Percentiles rank a stretch among this genome's conserved stretches.
Conservation (phyloP, 768 basidiomycete species). For the Pleurotus eryngii region DNA sequence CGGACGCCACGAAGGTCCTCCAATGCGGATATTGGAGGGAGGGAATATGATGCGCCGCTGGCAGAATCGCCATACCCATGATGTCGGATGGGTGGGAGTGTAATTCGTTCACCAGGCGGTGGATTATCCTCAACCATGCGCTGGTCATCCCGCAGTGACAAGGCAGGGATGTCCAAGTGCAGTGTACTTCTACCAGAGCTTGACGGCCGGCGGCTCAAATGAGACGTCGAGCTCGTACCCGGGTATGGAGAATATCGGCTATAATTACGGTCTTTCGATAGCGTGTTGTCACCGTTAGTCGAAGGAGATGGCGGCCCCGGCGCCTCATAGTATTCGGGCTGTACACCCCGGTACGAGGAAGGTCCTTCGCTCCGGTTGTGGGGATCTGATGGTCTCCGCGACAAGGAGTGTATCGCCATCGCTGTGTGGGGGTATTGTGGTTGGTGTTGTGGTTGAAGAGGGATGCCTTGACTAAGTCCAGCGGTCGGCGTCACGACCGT, state of each 20-base stretch:
- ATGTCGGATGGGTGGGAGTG: slow-evolving; percentile 39
- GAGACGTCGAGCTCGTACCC: slow-evolving; percentile 13
- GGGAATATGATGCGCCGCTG: slow-evolving; percentile 42
- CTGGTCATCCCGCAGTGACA: slow-evolving; percentile 26
- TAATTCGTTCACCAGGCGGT: slow-evolving; percentile 26
- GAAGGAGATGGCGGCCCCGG: slow-evolving; percentile 1
- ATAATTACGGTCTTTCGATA: slow-evolving; percentile 7
- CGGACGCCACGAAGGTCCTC: slow-evolving; percentile 56
- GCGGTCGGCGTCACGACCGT: slow-evolving; percentile 41
- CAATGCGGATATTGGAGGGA: slow-evolving; percentile 68
- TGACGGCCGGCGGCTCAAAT: slow-evolving; percentile 14
- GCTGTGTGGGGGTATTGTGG: not conserved
- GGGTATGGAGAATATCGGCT: slow-evolving; percentile 45
- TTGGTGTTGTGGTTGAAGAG: slow-evolving; percentile 9
- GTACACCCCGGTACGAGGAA: not conserved
- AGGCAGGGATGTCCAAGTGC: slow-evolving; percentile 31
- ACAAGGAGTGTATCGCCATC: not conserved
- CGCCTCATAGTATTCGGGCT: not conserved
- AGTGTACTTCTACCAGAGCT: slow-evolving; percentile 18
- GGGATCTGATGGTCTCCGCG: slow-evolving; percentile 5
- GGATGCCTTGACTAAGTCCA: slow-evolving; percentile 22
- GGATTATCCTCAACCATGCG: not conserved
- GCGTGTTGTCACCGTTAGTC: not conserved
- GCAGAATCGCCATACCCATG: slow-evolving; percentile 20
- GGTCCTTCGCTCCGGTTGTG: not conserved